A percentile compares a stretch with the other conserved stretches of the same genome.
These are phyloP conservation scores for Schizochytrium sp. DNA, from an alignment of 108 stramenopile genomes.

Conservation along the genomic window DNA sequence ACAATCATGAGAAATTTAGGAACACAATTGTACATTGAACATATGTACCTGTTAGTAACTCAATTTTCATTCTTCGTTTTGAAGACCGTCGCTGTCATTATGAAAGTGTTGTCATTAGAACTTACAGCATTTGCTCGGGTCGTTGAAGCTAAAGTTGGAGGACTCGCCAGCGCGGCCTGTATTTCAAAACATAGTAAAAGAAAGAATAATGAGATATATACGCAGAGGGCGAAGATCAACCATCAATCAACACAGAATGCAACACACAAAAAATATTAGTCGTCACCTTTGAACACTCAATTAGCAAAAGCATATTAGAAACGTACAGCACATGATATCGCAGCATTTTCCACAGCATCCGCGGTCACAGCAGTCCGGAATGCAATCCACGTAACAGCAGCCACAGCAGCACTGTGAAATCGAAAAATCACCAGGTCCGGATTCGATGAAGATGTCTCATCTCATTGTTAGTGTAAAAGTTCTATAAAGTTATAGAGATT, in stretches of 20 bases:
- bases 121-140: slow-evolving; percentile 56
- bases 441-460: neutral
- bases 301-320: neutral
- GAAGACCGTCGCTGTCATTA: no score
- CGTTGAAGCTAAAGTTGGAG: neutral
- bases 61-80: no score
- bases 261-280: neutral
- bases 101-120: neutral
- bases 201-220: no score
- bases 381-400: slow-evolving; percentile 33
- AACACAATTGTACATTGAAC: no score
- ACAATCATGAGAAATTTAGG: neutral
- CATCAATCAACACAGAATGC: neutral
- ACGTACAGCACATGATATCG: slow-evolving; percentile 46
- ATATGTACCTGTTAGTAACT: no score
- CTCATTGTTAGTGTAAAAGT: neutral
- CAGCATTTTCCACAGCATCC: slow-evolving; percentile 50
- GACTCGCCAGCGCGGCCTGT: slow-evolving; percentile 39
- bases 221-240: no score
- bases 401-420: neutral
- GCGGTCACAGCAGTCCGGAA: slow-evolving; percentile 51
- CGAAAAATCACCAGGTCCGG: neutral
- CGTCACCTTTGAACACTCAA: neutral
- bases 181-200: neutral
- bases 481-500: no score